Conservation (phyloP, 148 eudicot species). For the Limonium bicolor region DNA sequence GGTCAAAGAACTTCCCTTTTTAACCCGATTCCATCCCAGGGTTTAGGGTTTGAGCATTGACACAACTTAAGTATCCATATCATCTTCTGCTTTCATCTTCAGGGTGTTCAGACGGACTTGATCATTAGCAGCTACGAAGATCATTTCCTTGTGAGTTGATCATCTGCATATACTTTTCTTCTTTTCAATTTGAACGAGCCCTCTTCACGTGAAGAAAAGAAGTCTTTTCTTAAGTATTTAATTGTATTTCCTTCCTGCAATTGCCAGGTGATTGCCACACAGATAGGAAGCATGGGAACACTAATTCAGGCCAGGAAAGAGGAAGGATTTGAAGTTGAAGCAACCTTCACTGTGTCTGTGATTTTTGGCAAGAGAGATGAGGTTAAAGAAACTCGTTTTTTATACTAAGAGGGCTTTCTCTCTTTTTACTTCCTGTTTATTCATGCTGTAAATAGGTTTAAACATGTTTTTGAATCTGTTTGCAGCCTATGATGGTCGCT, state of each 20-base stretch:
- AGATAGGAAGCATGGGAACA: constrained; percentile 91
- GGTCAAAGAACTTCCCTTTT: neutral
- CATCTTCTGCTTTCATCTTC: constrained; percentile 10
- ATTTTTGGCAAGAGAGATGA: constrained; percentile 87
- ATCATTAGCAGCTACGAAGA: constrained; percentile 62
- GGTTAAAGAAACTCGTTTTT: too few relatives aligned
- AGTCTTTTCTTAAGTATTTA: neutral
- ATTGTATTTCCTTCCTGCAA: constrained; percentile 5
- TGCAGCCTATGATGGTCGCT: constrained; percentile 77
- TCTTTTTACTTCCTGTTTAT: too few relatives aligned
- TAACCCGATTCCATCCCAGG: neutral
- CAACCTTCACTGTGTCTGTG: constrained; percentile 54
- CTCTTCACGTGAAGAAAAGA: too few relatives aligned
- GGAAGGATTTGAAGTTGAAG: constrained; percentile 42
- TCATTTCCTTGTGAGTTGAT: constrained; percentile 59
- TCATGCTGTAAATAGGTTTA: too few relatives aligned
- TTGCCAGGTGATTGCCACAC: constrained; percentile 67
- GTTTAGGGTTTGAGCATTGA: neutral
- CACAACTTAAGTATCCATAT: neutral
- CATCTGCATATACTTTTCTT: constrained; percentile 1
- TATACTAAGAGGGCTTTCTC: too few relatives aligned
- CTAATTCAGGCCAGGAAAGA: constrained; percentile 76
- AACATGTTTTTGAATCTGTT: constrained; percentile 2
- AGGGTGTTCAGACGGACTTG: constrained; percentile 64
- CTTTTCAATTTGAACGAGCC: neutral